Conservation (phyloP, 2,329 filamentous ascomycete genomes). For the Raffaelea deltoideospora region DNA sequence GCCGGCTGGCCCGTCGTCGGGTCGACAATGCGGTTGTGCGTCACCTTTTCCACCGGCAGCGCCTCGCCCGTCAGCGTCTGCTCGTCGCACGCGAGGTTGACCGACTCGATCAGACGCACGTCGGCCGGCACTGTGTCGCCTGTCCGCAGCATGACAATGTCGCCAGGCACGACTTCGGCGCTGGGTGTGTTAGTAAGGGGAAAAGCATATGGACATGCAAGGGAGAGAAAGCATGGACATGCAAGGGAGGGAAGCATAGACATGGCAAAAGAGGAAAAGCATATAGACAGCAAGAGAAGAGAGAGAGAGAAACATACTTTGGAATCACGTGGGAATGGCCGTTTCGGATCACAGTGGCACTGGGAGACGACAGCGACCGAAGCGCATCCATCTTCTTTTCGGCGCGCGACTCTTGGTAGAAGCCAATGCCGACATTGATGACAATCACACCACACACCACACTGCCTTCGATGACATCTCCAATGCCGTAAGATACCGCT, state of each 20-base stretch:
- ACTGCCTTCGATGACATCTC: conserved; percentile 24
- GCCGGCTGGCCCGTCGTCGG: conserved; percentile 31
- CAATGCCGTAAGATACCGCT: conserved; percentile 52
- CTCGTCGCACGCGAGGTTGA: conserved; percentile 71
- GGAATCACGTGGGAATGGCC: conserved; percentile 41
- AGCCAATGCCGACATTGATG: conserved; percentile 55
- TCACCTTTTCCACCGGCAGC: conserved; percentile 52
- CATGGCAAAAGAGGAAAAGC: too few relatives aligned
- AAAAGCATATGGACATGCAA: too few relatives aligned
- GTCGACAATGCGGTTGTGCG: conserved; percentile 29
- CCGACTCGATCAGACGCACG: conserved; percentile 51
- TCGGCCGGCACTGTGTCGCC: conserved; percentile 65
- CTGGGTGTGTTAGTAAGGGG: conserved; percentile 16
- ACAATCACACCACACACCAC: conserved; percentile 23
- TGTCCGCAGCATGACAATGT: conserved; percentile 51
- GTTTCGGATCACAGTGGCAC: conserved; percentile 44
- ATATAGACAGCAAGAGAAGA: not conserved
- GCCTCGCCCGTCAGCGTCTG: conserved; percentile 65
- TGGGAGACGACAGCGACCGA: conserved; percentile 45
- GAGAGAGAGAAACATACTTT: conserved; percentile 27
- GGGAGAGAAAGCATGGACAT: too few relatives aligned
- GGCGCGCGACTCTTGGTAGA: conserved; percentile 48
- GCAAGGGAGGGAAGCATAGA: too few relatives aligned
- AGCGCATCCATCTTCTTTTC: conserved; percentile 54
- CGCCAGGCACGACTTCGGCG: conserved; percentile 54